Base-by-base conservation (phyloP, 805 yeast species). In the Candida lessepsii region DNA sequence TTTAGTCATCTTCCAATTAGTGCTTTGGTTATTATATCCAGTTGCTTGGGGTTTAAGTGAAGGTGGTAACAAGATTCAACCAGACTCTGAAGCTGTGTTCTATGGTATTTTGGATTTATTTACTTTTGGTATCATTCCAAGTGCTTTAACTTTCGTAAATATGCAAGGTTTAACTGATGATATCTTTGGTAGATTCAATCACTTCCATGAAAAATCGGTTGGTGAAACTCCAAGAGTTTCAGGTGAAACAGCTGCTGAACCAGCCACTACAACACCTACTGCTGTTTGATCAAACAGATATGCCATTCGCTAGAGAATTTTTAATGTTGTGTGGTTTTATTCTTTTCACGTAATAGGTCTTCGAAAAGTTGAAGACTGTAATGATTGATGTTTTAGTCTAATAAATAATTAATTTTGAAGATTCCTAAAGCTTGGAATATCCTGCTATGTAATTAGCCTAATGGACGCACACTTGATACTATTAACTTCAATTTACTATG, bases 61-160 rank as follows among this genome's bases (percentile, higher is more conserved):
- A 54, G 85, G 83, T 66, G 83, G 83, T 58, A 78, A 78, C 53
- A 75, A 65, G 34, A 73, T 79, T 44, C 75, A 70, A 51, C 78
- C 80, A 29, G 81, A 77, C 54, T 67, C 80, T 24, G 83, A 76
- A 53, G 73, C 75, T 31, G 78, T 72, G 16, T 79, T 77, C 61
- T 76, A 75, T 52, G 84, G 84, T 63, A 60, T 78, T 43, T 58
- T 79, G 45, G 85, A 79, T 59, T 47, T 79, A 30, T 47, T 73
- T 21, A 58, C 66, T 20, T 70, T 79, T 48, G 67, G 60, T 39
- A 19, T 65, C 29, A 54, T 70, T 35, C 80, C 80, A 37, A 53
- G 63, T 14, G 50, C 57, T 16, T 55, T 63, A 41, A 57, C 67
- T 13, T 61, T 61, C 54, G 9, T 52, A 18, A 61, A 58, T 35